These are phyloP conservation scores for Rugosomyces carneus DNA, from an alignment of 1,284 basidiomycete species.

Conservation along the genomic window DNA sequence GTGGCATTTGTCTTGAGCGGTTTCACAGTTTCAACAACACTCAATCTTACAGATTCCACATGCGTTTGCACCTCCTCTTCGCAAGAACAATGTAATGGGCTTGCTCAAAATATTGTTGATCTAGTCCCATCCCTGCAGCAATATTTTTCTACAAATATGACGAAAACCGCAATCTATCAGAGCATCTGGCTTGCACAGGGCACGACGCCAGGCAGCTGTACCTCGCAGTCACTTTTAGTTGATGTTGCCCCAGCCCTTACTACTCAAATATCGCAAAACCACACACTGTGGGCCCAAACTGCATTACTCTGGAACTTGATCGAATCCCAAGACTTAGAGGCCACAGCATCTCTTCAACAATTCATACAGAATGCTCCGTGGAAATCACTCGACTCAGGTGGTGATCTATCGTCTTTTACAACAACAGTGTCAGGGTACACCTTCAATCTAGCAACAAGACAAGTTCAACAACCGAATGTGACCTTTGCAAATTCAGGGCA, in stretches of 20 bases:
- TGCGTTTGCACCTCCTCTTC: conserved; percentile 49
- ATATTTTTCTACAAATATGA: conserved; percentile 44
- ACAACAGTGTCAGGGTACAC: conserved; percentile 42
- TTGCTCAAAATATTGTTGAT: conserved; percentile 46
- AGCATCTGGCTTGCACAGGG: conserved; percentile 47
- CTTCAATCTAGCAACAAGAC: conserved; percentile 56
- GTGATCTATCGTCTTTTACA: conserved; percentile 30
- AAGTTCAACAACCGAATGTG: conserved; percentile 34
- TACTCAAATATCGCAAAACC: conserved; percentile 34
- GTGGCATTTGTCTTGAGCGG: conserved; percentile 18
- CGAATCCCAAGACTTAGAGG: conserved; percentile 39
- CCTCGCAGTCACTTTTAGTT: conserved; percentile 45
- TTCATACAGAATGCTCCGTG: conserved; percentile 46
- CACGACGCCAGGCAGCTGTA: conserved; percentile 35
- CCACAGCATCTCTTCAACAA: conserved; percentile 33
- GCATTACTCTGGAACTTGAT: conserved; percentile 56
- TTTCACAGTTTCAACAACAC: conserved; percentile 1
- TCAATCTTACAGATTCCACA: conserved; percentile 40
- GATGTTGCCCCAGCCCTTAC: conserved; percentile 48
- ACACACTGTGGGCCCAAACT: conserved; percentile 50
- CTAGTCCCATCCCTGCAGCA: conserved; percentile 45
- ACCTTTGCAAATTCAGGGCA: conserved; percentile 43
- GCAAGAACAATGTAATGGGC: conserved; percentile 41
- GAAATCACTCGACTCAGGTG: conserved; percentile 33
- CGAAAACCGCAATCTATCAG: conserved; percentile 35